Evolutionary conservation across 176 grass and related monocot genomes (phyloP).

Genomic region (Carex kokanica): DNA sequence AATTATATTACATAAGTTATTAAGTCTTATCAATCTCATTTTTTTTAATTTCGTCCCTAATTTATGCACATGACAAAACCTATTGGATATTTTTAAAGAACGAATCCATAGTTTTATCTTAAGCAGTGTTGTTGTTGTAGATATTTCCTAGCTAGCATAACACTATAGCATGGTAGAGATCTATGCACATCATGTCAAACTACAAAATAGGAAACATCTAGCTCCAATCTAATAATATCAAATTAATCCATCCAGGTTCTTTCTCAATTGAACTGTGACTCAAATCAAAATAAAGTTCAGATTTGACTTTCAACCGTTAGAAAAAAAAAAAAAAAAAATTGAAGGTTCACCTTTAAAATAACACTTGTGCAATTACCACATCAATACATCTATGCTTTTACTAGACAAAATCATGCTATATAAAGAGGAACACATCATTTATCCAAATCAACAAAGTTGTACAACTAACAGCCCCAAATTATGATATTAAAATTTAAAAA

Average conservation of each 20-base stretch:
- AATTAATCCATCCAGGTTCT: background rate
- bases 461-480: slow-evolving; percentile 9
- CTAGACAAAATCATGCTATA: background rate
- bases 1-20: too few relatives aligned
- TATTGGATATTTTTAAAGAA: background rate
- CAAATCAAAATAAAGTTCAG: background rate
- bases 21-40: too few relatives aligned
- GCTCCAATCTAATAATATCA: slow-evolving; percentile 6
- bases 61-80: background rate
- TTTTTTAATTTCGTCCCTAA: too few relatives aligned
- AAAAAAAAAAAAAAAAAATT: background rate
- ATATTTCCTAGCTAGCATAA: background rate
- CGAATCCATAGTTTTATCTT: background rate
- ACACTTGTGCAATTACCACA: background rate
- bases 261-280: background rate
- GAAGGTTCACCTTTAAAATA: slow-evolving; percentile 2
- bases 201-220: slow-evolving; percentile 13
- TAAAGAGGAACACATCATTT: background rate
- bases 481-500: slow-evolving; percentile 1
- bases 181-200: slow-evolving; percentile 10
- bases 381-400: background rate
- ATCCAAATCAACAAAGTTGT: background rate
- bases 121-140: background rate
- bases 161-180: background rate
- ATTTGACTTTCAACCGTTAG: slow-evolving; percentile 2